Percentiles rank a stretch among this genome's conserved stretches.
Evolutionary conservation across 495 filamentous ascomycete genomes (phyloP).

Genomic region (Aspergillus saccharolyticus): DNA sequence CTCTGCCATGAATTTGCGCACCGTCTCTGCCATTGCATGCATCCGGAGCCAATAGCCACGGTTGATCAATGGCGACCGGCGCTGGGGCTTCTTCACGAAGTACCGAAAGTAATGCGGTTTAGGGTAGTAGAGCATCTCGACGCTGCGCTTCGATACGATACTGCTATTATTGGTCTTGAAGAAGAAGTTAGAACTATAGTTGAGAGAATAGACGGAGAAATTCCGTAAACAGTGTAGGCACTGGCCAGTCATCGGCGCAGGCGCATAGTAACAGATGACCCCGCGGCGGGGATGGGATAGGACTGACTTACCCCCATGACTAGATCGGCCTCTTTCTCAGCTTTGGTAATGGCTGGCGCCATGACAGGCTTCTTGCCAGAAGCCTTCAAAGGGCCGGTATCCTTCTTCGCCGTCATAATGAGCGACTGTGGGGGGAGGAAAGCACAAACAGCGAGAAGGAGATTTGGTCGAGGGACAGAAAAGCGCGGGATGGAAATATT

Average conservation of each 20-base stretch:
- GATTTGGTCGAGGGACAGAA: background rate
- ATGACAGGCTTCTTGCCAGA: conserved; percentile 15
- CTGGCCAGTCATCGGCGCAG: background rate
- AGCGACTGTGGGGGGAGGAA: background rate
- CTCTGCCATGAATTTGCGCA: conserved; percentile 63
- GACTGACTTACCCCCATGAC: conserved; percentile 64
- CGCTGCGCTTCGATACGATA: conserved; percentile 85
- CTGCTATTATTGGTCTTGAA: conserved; percentile 80
- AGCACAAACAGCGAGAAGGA: background rate
- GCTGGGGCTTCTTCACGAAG: conserved; percentile 79
- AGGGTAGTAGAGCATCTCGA: conserved; percentile 75
- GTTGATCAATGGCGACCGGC: conserved; percentile 79
- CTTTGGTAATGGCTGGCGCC: conserved; percentile 25
- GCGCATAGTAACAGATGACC: background rate
- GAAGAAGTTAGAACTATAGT: background rate
- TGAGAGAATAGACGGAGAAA: background rate
- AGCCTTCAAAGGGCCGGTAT: conserved; percentile 8
- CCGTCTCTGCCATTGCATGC: conserved; percentile 68
- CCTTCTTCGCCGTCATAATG: conserved; percentile 2
- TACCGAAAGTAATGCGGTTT: conserved; percentile 78
- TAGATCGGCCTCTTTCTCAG: conserved; percentile 52
- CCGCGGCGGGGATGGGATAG: background rate
- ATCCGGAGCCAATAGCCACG: conserved; percentile 83
- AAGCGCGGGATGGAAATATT: background rate
- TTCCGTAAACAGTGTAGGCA: background rate